These are phyloP conservation scores for Phytophthora capsici DNA, from an alignment of 352 stramenopile species.

Conservation along the genomic window DNA sequence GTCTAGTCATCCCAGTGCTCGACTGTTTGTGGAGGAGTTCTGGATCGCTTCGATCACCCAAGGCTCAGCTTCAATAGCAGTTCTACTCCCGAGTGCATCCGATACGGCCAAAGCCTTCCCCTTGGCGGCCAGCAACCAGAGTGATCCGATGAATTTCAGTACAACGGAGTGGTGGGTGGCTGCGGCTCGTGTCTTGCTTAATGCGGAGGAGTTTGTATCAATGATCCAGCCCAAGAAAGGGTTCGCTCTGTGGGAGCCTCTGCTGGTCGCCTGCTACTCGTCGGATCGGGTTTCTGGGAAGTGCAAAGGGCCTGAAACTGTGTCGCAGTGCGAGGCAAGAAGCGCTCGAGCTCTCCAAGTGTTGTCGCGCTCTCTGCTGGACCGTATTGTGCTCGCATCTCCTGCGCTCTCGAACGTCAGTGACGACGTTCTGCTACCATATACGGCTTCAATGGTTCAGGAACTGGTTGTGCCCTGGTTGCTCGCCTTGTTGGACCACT, in stretches of 20 bases:
- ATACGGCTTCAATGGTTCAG: constrained; percentile 32
- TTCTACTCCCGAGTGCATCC: constrained; percentile 22
- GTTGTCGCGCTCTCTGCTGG: constrained; percentile 12
- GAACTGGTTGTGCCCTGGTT: constrained; percentile 49
- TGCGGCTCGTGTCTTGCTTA: constrained; percentile 34
- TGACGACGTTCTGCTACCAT: constrained; percentile 8
- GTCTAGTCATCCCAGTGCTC: constrained; percentile 51
- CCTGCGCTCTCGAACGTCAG: not conserved
- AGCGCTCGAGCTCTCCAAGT: constrained; percentile 10
- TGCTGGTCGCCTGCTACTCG: constrained; percentile 48
- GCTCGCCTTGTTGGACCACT: constrained; percentile 45
- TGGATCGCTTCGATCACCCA: constrained; percentile 44
- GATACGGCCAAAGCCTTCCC: constrained; percentile 30
- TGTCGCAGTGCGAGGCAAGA: constrained; percentile 3
- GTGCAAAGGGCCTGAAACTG: constrained; percentile 18
- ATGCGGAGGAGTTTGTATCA: constrained; percentile 35
- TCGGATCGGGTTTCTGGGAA: constrained; percentile 32
- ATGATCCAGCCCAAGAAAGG: constrained; percentile 44
- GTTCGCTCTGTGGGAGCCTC: constrained; percentile 45
- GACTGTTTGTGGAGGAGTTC: constrained; percentile 57
- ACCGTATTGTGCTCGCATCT: constrained; percentile 16
- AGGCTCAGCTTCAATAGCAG: not conserved
- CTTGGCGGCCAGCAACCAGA: constrained; percentile 2
- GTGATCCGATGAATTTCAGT: constrained; percentile 8
- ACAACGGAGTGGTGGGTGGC: constrained; percentile 23